Base-by-base conservation (phyloP, 139 green algal species). In the Chlorella sp. region DNA sequence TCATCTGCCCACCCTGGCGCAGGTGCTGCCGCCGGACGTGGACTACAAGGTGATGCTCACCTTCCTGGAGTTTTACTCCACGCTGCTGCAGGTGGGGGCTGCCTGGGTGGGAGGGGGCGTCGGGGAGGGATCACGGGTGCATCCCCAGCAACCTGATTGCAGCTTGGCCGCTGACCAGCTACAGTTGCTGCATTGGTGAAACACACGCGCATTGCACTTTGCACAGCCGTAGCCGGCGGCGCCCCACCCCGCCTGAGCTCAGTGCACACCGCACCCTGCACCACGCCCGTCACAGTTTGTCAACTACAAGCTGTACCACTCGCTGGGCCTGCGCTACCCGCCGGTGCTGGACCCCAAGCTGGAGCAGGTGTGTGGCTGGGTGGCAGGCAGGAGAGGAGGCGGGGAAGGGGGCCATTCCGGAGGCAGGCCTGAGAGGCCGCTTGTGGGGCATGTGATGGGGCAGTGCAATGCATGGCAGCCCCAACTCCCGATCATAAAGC, bases 31-130 rank as follows among this genome's bases (percentile, higher is more conserved):
- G 28, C 73, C 86, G 23, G 97, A 99, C 84, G 97, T 99, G 44
- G 98, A 99, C 92, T 99, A 96, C 92, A 89, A 92, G 6, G 97
- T 99, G 38, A 99, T 99, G 96, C 82, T 98, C 16, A 99, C 97
- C 38, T 99, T 99, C 92, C 92, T 99, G 84, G 98, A 99, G 88
- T 98, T 99, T 81, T 98, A 99, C 92, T 81, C 92, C 56, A 97
- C 94, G 11, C 89, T 99, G 78, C 82, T 97, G 84, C 89, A 94
- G 86, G 76, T 82, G 76, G 6, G 3, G 44, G 28, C 3, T 34
- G n/a, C 64, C n/a, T 9, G 15, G 41, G 28, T 21, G 55, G 74
- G 16, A 11, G 47, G 18, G 41, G 13, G 76, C 5, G 60, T 63
- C 12, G 57, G 34, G 34, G 34, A 18, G 41, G 26, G 72, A 44